Evolutionary conservation across 441 rosid genomes (phyloP).

Genomic region (Gossypium gossypioides): DNA sequence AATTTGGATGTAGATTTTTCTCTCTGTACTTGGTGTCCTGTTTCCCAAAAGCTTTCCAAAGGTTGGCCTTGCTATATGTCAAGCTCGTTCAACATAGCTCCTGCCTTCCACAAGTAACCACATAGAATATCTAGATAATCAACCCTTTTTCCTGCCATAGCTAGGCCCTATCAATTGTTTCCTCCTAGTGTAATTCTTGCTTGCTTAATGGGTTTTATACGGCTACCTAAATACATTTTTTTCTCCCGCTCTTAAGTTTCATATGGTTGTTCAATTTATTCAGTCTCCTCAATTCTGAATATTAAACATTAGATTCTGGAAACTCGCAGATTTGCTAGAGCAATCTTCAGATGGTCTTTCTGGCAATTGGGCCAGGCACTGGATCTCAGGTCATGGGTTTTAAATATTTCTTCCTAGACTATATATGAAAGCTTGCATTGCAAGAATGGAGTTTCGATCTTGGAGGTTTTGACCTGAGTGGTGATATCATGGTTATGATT

Average conservation of each 20-base stretch:
- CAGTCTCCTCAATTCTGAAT: constrained; percentile 36
- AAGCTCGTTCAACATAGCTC: neutral
- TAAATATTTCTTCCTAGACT: constrained; percentile 40
- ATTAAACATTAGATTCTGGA: constrained; percentile 63
- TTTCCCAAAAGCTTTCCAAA: neutral
- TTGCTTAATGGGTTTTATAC: constrained; percentile 12
- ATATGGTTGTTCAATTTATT: constrained; percentile 23
- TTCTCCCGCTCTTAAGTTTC: constrained; percentile 18
- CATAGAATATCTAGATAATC: constrained; percentile 5
- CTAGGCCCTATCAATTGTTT: constrained; percentile 3
- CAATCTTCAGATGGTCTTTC: constrained; percentile 60
- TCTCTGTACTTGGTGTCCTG: neutral
- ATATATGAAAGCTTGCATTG: constrained; percentile 38
- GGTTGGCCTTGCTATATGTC: neutral
- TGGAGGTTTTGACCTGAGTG: constrained; percentile 48
- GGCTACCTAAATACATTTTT: constrained; percentile 7
- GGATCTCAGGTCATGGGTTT: constrained; percentile 52
- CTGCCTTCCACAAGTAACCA: neutral
- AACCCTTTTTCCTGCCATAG: neutral
- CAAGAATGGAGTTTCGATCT: constrained; percentile 37
- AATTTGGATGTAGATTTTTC: neutral
- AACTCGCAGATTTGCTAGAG: constrained; percentile 74
- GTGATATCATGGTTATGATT: constrained; percentile 35
- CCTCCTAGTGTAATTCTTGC: constrained; percentile 5
- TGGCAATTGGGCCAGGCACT: constrained; percentile 59